Percentiles rank a stretch among this genome's conserved stretches.
phyloP scores from a whole-genome alignment of 192 early-diverging fungal genomes.

The Backusella liffmaniae region DNA sequence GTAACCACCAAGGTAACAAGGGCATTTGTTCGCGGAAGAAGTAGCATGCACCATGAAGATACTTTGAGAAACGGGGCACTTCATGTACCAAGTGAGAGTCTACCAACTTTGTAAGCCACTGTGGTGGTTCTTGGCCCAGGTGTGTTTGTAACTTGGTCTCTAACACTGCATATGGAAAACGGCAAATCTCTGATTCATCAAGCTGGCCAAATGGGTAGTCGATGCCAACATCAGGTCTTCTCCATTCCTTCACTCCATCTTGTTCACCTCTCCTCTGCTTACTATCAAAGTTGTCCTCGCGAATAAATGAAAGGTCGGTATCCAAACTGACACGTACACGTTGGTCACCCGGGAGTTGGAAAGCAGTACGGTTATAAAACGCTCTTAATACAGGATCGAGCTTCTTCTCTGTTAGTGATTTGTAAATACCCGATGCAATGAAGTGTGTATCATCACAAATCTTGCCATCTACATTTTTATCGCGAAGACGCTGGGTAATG shows the following conservation, averaged over 20 bases:
- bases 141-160: constrained; percentile 36
- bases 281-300: constrained; percentile 80
- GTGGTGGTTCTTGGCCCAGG: constrained; percentile 59
- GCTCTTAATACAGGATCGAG: constrained; percentile 30
- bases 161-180: constrained; percentile 38
- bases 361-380: constrained; percentile 41
- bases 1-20: constrained; percentile 51
- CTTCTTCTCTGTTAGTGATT: constrained; percentile 29
- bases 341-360: constrained; percentile 57
- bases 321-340: constrained; percentile 92
- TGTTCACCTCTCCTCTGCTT: constrained; percentile 62
- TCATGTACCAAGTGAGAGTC: constrained; percentile 48
- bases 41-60: constrained; percentile 46
- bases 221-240: constrained; percentile 80
- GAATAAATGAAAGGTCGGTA: constrained; percentile 91
- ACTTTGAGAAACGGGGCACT: constrained; percentile 51
- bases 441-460: constrained; percentile 55
- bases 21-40: constrained; percentile 47
- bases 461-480: constrained; percentile 67
- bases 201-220: constrained; percentile 70
- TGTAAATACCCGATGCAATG: constrained; percentile 29
- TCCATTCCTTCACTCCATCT: constrained; percentile 81
- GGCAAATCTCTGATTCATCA: constrained; percentile 26
- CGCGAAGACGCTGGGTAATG: constrained; percentile 64
- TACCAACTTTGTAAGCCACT: constrained; percentile 29